Evolutionary conservation across 495 filamentous ascomycete species (phyloP).

Genomic region (Tuber aestivum): DNA sequence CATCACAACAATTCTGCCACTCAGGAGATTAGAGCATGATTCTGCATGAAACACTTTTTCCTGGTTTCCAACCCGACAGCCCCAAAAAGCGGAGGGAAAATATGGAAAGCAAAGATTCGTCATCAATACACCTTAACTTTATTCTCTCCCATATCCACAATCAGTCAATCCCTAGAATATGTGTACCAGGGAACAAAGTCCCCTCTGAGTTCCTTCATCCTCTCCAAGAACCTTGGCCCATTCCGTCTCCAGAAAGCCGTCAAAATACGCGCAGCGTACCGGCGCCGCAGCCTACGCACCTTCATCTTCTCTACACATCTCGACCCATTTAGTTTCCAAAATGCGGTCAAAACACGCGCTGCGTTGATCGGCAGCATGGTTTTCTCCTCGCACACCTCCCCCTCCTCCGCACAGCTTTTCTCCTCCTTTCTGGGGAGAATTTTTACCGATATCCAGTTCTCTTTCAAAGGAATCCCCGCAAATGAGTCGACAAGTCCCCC

Average conservation of each 20-base stretch:
- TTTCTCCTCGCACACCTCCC: too few species aligned
- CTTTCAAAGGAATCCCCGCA: slow-evolving; percentile 2
- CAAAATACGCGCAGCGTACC: too few species aligned
- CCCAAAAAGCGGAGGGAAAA: not conserved
- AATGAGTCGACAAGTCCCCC: not conserved
- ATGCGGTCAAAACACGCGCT: not conserved
- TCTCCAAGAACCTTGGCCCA: too few species aligned
- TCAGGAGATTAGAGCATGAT: not conserved
- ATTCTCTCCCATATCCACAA: too few species aligned
- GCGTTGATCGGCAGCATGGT: too few species aligned
- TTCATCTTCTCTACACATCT: too few species aligned
- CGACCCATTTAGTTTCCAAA: too few species aligned
- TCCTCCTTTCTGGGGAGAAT: not conserved
- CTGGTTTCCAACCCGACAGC: not conserved
- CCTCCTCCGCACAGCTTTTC: not conserved
- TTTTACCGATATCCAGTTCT: not conserved
- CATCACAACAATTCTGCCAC: not conserved
- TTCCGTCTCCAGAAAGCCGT: too few species aligned
- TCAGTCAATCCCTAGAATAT: too few species aligned
- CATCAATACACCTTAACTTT: not conserved
- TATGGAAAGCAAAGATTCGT: not conserved
- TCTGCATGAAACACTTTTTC: not conserved
- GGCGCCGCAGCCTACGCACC: too few species aligned
- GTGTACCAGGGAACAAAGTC: too few species aligned
- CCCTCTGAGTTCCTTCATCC: not conserved